Conservation (phyloP, 768 basidiomycete species). For the Leucosporidium creatinivorum region DNA sequence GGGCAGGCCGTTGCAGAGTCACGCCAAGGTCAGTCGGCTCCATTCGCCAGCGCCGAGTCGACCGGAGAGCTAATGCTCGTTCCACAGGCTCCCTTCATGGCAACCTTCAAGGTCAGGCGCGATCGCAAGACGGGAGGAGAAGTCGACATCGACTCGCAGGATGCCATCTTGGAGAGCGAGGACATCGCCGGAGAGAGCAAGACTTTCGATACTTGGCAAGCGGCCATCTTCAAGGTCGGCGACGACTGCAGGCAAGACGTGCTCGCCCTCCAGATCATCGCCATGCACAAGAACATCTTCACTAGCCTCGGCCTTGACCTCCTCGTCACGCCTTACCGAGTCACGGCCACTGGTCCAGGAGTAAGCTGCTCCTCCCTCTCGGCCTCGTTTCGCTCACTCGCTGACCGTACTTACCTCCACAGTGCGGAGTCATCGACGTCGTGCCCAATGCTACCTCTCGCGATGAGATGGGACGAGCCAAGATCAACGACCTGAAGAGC, state of each 20-base stretch:
- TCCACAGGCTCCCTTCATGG: slow-evolving; percentile 93
- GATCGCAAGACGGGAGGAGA: slow-evolving; percentile 44
- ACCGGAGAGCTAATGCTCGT: background rate
- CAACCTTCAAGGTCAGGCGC: slow-evolving; percentile 96
- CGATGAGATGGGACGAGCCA: slow-evolving; percentile 98
- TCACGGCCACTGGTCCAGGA: slow-evolving; percentile 92
- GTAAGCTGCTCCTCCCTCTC: slow-evolving; percentile 44
- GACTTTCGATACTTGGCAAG: slow-evolving; percentile 85
- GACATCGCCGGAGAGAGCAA: slow-evolving; percentile 36
- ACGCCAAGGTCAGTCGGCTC: slow-evolving; percentile 69
- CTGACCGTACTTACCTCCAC: slow-evolving; percentile 6
- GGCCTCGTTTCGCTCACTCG: background rate
- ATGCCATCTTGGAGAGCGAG: slow-evolving; percentile 44
- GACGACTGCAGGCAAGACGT: slow-evolving; percentile 98
- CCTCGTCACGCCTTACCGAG: slow-evolving; percentile 91
- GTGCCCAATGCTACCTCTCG: slow-evolving; percentile 95
- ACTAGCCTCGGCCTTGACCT: slow-evolving; percentile 75
- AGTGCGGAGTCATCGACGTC: slow-evolving; percentile 98
- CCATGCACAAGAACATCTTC: slow-evolving; percentile 99
- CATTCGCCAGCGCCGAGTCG: background rate
- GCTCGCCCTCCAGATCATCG: slow-evolving; percentile 92
- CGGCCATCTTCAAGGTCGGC: slow-evolving; percentile 99
- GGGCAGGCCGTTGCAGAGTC: slow-evolving; percentile 89
- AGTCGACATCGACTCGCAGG: slow-evolving; percentile 22
- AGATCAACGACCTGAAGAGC: slow-evolving; percentile 88